Evolutionary conservation across 73 alveolate genomes (phyloP).

Genomic region (Tetrahymena malaccensis): DNA sequence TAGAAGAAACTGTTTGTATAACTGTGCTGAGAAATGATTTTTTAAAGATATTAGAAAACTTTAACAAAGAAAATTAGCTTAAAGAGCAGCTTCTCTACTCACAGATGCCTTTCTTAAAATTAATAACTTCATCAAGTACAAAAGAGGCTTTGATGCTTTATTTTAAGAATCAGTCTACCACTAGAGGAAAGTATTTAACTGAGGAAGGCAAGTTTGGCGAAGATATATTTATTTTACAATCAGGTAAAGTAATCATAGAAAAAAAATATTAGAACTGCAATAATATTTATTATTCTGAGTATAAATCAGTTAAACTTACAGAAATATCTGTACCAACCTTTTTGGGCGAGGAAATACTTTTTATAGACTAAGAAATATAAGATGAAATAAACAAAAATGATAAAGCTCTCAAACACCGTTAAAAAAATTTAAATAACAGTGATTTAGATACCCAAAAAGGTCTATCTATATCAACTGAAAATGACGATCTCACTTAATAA

Average conservation of each 20-base stretch:
- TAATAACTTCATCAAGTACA: not conserved
- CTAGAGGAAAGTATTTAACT: not conserved
- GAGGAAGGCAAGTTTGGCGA: not conserved
- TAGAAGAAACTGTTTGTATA: not conserved
- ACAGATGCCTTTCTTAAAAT: not conserved
- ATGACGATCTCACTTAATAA: not conserved
- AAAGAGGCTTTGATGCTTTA: not conserved
- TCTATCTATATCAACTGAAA: not conserved
- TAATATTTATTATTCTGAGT: not conserved
- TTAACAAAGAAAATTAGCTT: not conserved
- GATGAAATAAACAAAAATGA: not conserved
- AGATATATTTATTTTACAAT: not conserved
- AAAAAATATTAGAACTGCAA: not conserved
- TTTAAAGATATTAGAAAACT: not conserved
- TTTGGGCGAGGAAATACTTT: not conserved
- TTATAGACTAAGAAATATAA: not conserved
- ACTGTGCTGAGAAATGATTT: not conserved
- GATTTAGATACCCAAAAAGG: not conserved
- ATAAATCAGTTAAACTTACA: not conserved
- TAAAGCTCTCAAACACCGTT: too few species aligned
- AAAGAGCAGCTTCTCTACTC: not conserved
- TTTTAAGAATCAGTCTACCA: not conserved
- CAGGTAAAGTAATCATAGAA: not conserved
- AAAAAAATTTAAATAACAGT: too few species aligned
- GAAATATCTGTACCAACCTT: not conserved